Percentiles rank a stretch among this genome's conserved stretches.
Evolutionary conservation across 306 rosid genomes (phyloP).

Genomic region (Mimosa pudica): DNA sequence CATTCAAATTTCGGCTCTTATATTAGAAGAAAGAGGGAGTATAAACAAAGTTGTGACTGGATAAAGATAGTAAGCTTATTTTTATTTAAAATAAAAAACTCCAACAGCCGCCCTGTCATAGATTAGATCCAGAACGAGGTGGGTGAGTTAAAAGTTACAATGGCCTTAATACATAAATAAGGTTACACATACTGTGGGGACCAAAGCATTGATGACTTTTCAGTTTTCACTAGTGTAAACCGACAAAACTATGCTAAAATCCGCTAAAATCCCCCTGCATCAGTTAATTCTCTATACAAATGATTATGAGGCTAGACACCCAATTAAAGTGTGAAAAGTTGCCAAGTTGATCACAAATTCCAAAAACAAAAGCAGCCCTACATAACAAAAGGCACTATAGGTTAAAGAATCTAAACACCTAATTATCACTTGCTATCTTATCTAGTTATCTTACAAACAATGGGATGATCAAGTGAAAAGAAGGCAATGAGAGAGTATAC

Average conservation of each 20-base stretch:
- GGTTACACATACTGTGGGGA: slow-evolving; percentile 11
- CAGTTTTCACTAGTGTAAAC: neutral
- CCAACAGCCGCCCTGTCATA: neutral
- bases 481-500: slow-evolving; percentile 36
- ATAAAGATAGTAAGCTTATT: too few species aligned
- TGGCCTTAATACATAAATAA: neutral
- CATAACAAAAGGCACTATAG: neutral
- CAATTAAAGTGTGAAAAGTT: neutral
- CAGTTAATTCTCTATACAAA: neutral
- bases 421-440: neutral
- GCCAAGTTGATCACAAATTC: neutral
- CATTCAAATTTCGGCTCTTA: too few species aligned
- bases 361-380: neutral
- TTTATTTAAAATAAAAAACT: neutral
- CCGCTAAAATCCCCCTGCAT: slow-evolving; percentile 15
- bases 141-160: neutral
- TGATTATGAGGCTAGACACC: neutral
- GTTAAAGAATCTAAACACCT: neutral
- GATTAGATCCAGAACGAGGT: neutral
- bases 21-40: too few species aligned
- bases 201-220: slow-evolving; percentile 22
- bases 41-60: neutral
- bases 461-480: neutral
- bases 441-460: neutral
- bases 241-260: slow-evolving; percentile 34